phyloP scores from a whole-genome alignment of 495 filamentous ascomycete genomes.

The Geopyxis carbonaria region DNA sequence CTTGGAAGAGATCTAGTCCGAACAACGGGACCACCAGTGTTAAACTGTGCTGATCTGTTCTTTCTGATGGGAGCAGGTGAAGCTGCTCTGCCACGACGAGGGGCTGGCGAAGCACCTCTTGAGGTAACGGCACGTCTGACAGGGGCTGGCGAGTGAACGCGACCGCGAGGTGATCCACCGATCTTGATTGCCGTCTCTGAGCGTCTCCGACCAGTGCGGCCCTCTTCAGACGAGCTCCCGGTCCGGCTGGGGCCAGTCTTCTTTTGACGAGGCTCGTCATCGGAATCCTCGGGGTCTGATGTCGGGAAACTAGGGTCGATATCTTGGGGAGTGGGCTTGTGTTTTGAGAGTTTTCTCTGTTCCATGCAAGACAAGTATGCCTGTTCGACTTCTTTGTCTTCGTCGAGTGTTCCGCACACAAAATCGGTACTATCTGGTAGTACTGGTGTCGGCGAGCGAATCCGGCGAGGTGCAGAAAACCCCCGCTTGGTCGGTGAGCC shows the following conservation, averaged over 20 bases:
- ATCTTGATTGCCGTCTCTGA: slow-evolving; percentile 20
- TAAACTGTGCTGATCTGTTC: slow-evolving; percentile 39
- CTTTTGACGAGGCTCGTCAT: slow-evolving; percentile 40
- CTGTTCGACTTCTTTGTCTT: slow-evolving; percentile 83
- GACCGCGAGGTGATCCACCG: slow-evolving; percentile 39
- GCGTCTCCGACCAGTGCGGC: slow-evolving; percentile 26
- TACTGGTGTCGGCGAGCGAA: slow-evolving; percentile 60
- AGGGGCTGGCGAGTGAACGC: slow-evolving; percentile 48
- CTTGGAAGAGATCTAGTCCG: slow-evolving; percentile 67
- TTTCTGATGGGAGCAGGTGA: slow-evolving; percentile 1
- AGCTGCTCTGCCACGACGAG: slow-evolving; percentile 11
- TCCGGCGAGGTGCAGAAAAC: slow-evolving; percentile 27
- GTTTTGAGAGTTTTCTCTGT: slow-evolving; percentile 61
- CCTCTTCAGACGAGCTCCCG: slow-evolving; percentile 29
- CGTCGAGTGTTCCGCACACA: slow-evolving; percentile 89
- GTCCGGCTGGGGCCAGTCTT: slow-evolving; percentile 39
- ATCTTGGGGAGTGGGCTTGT: slow-evolving; percentile 68
- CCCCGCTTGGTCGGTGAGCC: too few relatives aligned
- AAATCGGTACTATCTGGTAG: slow-evolving; percentile 95
- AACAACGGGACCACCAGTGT: slow-evolving; percentile 42
- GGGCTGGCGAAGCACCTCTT: slow-evolving; percentile 11
- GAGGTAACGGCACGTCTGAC: slow-evolving; percentile 22
- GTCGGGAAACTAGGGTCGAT: slow-evolving; percentile 95
- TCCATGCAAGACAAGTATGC: slow-evolving; percentile 78
- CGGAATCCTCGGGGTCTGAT: slow-evolving; percentile 74